These are phyloP conservation scores for Stenogyne calaminthoides DNA, from an alignment of 305 asterid species.

Conservation along the genomic window DNA sequence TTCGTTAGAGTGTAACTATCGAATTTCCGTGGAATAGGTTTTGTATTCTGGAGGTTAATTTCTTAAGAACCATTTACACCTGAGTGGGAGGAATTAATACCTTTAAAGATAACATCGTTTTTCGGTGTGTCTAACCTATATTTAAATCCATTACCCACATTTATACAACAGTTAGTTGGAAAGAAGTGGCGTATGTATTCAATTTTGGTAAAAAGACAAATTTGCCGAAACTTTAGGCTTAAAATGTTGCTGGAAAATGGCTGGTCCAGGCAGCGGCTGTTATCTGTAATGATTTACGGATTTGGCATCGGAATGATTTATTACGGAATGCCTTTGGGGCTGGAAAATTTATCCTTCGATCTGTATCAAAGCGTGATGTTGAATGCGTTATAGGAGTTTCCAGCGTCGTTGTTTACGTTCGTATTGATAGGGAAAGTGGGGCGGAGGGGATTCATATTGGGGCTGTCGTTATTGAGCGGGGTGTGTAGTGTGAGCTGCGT, in stretches of 20 bases:
- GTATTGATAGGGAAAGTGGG: conserved; percentile 40
- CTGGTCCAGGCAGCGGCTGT: conserved; percentile 46
- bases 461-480: conserved; percentile 42
- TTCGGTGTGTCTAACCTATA: too few relatives aligned
- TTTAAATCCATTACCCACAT: too few relatives aligned
- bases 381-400: conserved; percentile 52
- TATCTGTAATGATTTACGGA: conserved; percentile 36
- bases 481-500: conserved; percentile 45
- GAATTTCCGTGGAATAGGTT: too few relatives aligned
- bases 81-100: too few relatives aligned
- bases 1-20: too few relatives aligned
- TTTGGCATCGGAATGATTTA: conserved; percentile 59
- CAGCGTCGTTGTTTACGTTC: conserved; percentile 42
- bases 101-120: too few relatives aligned
- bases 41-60: too few relatives aligned
- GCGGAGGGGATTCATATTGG: conserved; percentile 43
- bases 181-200: too few relatives aligned
- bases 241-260: conserved; percentile 32
- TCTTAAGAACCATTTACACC: too few relatives aligned
- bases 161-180: too few relatives aligned
- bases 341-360: conserved; percentile 43
- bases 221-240: too few relatives aligned
- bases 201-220: too few relatives aligned
- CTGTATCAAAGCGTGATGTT: conserved; percentile 50
- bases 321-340: conserved; percentile 70